Conservation (phyloP, 345 rosid species). For the Litchi chinensis region DNA sequence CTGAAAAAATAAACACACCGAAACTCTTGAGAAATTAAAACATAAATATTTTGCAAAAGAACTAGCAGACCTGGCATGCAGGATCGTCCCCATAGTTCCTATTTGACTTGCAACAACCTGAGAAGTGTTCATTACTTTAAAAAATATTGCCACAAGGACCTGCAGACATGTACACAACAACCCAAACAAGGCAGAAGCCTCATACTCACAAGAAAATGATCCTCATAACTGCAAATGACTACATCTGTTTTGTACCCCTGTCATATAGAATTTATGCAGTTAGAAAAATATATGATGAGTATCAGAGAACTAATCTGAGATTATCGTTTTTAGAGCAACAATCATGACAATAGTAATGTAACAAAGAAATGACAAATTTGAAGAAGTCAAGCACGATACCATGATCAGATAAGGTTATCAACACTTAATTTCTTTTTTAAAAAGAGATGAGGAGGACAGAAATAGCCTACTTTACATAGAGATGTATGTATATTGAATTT, state of each 20-base stretch:
- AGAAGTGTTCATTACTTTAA: conserved; percentile 27
- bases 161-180: background rate
- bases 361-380: background rate
- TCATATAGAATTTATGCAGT: conserved; percentile 23
- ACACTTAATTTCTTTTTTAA: too few species aligned
- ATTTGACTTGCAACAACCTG: conserved; percentile 89
- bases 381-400: background rate
- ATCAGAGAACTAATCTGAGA: background rate
- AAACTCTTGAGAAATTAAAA: background rate
- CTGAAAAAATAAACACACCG: background rate
- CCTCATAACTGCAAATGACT: conserved; percentile 74
- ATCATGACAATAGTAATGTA: background rate
- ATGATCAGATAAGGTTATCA: background rate
- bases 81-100: conserved; percentile 86
- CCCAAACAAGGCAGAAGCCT: conserved; percentile 1
- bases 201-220: conserved; percentile 77
- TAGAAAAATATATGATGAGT: conserved; percentile 2
- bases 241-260: conserved; percentile 86
- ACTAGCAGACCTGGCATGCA: conserved; percentile 68
- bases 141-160: background rate
- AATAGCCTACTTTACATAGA: background rate
- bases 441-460: background rate
- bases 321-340: background rate
- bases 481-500: background rate
- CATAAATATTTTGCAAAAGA: background rate